Conservation (phyloP, 352 stramenopile species). For the Hyaloperonospora brassicae region DNA sequence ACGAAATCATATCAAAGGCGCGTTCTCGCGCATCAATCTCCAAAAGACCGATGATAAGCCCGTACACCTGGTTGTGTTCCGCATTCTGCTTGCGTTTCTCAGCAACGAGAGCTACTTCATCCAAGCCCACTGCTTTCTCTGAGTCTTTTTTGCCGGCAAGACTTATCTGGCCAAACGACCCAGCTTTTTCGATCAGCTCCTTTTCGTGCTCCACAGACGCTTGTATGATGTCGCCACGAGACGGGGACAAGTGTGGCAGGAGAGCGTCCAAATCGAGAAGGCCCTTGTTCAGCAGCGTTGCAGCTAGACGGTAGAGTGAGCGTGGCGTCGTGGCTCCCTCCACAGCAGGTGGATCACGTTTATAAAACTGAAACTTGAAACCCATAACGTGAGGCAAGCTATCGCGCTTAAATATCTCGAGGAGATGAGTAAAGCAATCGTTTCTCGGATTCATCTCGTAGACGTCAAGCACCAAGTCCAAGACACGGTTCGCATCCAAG, state of each 20-base stretch:
- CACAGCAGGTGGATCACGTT: slow-evolving; percentile 24
- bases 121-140: slow-evolving; percentile 23
- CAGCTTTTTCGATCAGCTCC: slow-evolving; percentile 44
- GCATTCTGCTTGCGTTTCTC: slow-evolving; percentile 19
- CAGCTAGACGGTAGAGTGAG: slow-evolving; percentile 79
- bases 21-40: slow-evolving; percentile 57
- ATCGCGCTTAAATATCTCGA: slow-evolving; percentile 66
- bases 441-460: slow-evolving; percentile 87
- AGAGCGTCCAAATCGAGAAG: slow-evolving; percentile 72
- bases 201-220: slow-evolving; percentile 37
- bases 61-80: slow-evolving; percentile 70
- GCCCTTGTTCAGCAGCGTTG: slow-evolving; percentile 79
- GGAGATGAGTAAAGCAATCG: slow-evolving; percentile 59
- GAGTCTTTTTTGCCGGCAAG: slow-evolving; percentile 46
- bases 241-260: slow-evolving; percentile 70
- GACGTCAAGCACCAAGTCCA: slow-evolving; percentile 90
- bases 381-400: slow-evolving; percentile 86
- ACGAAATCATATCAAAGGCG: slow-evolving; percentile 75
- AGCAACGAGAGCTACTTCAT: slow-evolving; percentile 21
- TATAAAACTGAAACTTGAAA: slow-evolving; percentile 93
- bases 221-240: slow-evolving; percentile 51
- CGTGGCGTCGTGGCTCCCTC: slow-evolving; percentile 42
- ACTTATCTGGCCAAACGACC: slow-evolving; percentile 68
- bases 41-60: slow-evolving; percentile 70
- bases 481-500: slow-evolving; percentile 92